Evolutionary conservation across 2,329 filamentous ascomycete species (phyloP).

Genomic region (Diaporthe eres): DNA sequence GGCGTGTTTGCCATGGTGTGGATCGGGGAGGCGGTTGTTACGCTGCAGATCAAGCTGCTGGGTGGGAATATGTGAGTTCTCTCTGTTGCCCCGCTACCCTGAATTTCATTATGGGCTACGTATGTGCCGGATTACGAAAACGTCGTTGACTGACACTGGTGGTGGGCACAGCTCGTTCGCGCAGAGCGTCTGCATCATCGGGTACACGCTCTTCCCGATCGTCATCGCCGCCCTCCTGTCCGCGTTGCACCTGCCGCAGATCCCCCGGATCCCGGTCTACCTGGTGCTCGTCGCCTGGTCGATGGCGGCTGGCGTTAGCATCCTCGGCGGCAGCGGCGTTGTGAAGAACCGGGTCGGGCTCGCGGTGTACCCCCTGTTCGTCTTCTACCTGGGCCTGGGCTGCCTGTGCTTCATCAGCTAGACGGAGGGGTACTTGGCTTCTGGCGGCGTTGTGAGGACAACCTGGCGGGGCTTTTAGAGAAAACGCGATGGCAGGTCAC

Average conservation of each 20-base stretch:
- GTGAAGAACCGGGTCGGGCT: slow-evolving; percentile 94
- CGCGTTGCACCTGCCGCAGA: slow-evolving; percentile 82
- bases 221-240: slow-evolving; percentile 94
- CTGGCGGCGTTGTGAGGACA: background rate
- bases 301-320: slow-evolving; percentile 94
- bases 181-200: slow-evolving; percentile 97
- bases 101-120: slow-evolving; percentile 10
- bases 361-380: slow-evolving; percentile 93
- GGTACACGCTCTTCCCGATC: slow-evolving; percentile 96
- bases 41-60: slow-evolving; percentile 96
- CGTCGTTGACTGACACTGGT: slow-evolving; percentile 26
- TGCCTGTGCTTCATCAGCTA: slow-evolving; percentile 98
- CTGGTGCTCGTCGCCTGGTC: slow-evolving; percentile 92
- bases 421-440: slow-evolving; percentile 36
- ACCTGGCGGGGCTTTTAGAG: background rate
- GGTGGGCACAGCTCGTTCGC: slow-evolving; percentile 83
- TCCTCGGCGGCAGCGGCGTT: slow-evolving; percentile 94
- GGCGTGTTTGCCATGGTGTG: slow-evolving; percentile 97
- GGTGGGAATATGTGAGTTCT: slow-evolving; percentile 92
- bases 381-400: slow-evolving; percentile 94
- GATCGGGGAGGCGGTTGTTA: slow-evolving; percentile 96
- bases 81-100: background rate
- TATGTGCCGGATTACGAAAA: slow-evolving; percentile 40
- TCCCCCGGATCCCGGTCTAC: slow-evolving; percentile 92
- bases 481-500: slow-evolving; percentile 16